These are phyloP conservation scores for Sutorius eximius DNA, from an alignment of 1,284 basidiomycete genomes.

Conservation along the genomic window DNA sequence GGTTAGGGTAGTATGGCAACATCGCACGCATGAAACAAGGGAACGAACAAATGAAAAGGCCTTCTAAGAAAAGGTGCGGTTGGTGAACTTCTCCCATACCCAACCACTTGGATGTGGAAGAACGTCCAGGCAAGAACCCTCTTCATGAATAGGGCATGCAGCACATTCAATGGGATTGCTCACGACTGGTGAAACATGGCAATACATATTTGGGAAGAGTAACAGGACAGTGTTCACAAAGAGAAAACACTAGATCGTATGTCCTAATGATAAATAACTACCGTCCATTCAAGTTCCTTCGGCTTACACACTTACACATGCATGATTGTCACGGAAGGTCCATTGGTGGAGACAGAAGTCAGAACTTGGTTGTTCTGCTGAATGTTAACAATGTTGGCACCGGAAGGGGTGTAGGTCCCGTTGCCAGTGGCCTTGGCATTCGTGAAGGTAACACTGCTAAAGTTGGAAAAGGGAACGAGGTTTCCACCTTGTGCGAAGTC, in stretches of 20 bases:
- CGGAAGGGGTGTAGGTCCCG: neutral
- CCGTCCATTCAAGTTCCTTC: neutral
- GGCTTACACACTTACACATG: neutral
- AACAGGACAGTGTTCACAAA: neutral
- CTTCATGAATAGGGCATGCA: neutral
- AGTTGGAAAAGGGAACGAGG: neutral
- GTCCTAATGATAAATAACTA: neutral
- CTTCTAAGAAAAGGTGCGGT: too few relatives aligned
- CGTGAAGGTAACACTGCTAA: constrained; percentile 3
- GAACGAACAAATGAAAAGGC: neutral
- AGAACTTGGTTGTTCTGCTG: constrained; percentile 2
- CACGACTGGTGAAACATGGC: neutral
- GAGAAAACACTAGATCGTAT: neutral
- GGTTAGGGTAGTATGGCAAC: neutral
- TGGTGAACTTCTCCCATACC: neutral
- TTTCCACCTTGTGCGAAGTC: neutral
- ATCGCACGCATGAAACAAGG: neutral
- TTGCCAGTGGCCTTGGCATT: constrained; percentile 1
- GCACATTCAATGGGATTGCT: neutral
- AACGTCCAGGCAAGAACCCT: neutral
- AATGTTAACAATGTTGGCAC: constrained; percentile 3
- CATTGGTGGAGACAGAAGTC: constrained; percentile 1
- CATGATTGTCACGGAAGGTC: neutral
- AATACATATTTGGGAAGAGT: neutral
- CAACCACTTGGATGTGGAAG: neutral